Conservation (phyloP, 2,329 filamentous ascomycete species). For the Hypoxylon rubiginosum region DNA sequence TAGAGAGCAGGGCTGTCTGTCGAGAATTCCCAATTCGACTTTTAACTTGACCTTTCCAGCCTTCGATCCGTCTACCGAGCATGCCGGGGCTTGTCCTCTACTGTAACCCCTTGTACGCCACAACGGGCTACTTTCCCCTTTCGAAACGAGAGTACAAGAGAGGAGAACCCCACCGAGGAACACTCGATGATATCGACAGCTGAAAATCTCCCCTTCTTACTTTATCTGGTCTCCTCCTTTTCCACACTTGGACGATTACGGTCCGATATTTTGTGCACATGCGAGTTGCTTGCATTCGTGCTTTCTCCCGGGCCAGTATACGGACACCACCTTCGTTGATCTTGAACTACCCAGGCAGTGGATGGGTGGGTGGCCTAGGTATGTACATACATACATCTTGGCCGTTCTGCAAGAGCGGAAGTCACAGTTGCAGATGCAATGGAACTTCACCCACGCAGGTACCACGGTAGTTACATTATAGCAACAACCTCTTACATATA, state of each 20-base stretch:
- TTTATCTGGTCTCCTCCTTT: slow-evolving; percentile 15
- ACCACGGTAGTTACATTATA: slow-evolving; percentile 31
- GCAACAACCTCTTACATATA: background rate
- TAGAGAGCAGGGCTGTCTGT: slow-evolving; percentile 31
- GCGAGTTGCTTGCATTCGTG: slow-evolving; percentile 33
- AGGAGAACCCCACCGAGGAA: slow-evolving; percentile 15
- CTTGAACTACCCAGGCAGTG: slow-evolving; percentile 7
- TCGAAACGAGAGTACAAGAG: slow-evolving; percentile 17
- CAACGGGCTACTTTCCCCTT: slow-evolving; percentile 36
- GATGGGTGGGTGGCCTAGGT: slow-evolving; percentile 20
- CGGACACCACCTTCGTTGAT: slow-evolving; percentile 24
- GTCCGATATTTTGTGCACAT: slow-evolving; percentile 35
- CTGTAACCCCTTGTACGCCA: slow-evolving; percentile 16
- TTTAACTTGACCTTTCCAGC: slow-evolving; percentile 3
- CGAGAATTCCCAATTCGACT: slow-evolving; percentile 18
- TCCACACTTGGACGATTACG: slow-evolving; percentile 22
- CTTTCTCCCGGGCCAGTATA: slow-evolving; percentile 24
- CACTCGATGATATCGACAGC: slow-evolving; percentile 10
- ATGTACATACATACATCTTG: slow-evolving; percentile 1
- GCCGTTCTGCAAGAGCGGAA: slow-evolving; percentile 39
- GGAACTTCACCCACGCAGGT: slow-evolving; percentile 45
- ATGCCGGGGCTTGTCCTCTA: slow-evolving; percentile 18
- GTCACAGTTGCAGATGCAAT: slow-evolving; percentile 42
- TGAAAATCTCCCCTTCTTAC: slow-evolving; percentile 26
- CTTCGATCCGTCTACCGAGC: slow-evolving; percentile 24